These are phyloP conservation scores for Fusarium nematophilum DNA, from an alignment of 2,329 filamentous ascomycete genomes.

Conservation along the genomic window DNA sequence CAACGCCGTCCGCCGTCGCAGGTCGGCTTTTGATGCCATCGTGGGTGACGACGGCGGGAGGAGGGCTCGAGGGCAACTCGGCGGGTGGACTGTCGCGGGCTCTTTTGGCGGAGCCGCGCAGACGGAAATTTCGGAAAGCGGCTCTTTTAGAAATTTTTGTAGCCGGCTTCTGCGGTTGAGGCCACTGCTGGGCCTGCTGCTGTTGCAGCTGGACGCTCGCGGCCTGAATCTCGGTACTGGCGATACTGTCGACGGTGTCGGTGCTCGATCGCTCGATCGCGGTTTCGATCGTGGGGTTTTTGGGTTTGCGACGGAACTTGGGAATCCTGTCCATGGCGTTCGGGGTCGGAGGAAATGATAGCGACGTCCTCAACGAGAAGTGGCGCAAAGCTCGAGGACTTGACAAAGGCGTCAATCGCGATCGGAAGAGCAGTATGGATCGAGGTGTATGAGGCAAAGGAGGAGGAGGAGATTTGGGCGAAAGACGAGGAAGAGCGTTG, in stretches of 20 bases:
- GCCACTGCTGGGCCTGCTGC: constrained; percentile 26
- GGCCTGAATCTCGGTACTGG: constrained; percentile 41
- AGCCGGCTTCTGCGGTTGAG: constrained; percentile 28
- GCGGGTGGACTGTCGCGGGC: constrained; percentile 56
- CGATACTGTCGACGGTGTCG: constrained; percentile 44
- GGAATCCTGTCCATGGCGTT: constrained; percentile 56
- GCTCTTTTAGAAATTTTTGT: constrained; percentile 48
- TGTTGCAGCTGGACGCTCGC: constrained; percentile 37
- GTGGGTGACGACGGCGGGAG: constrained; percentile 50
- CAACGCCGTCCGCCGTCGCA: constrained; percentile 32
- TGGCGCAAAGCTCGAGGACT: constrained; percentile 24
- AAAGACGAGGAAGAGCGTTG: constrained; percentile 37
- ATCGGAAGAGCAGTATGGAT: constrained; percentile 13
- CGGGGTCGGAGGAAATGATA: constrained; percentile 14
- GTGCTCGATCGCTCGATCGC: constrained; percentile 50
- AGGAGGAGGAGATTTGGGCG: constrained; percentile 33
- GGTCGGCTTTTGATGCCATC: constrained; percentile 48
- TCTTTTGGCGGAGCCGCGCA: constrained; percentile 60
- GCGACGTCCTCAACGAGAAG: constrained; percentile 25
- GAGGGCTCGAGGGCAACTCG: constrained; percentile 45
- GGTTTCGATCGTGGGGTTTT: constrained; percentile 57
- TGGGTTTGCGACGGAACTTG: constrained; percentile 57
- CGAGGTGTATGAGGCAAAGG: constrained; percentile 28
- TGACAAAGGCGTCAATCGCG: constrained; percentile 16
- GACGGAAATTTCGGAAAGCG: constrained; percentile 58